Percentiles rank a stretch among this genome's conserved stretches.
Conservation (phyloP, 1,139 yeast species). For the Casaregolazyma lundiana region DNA sequence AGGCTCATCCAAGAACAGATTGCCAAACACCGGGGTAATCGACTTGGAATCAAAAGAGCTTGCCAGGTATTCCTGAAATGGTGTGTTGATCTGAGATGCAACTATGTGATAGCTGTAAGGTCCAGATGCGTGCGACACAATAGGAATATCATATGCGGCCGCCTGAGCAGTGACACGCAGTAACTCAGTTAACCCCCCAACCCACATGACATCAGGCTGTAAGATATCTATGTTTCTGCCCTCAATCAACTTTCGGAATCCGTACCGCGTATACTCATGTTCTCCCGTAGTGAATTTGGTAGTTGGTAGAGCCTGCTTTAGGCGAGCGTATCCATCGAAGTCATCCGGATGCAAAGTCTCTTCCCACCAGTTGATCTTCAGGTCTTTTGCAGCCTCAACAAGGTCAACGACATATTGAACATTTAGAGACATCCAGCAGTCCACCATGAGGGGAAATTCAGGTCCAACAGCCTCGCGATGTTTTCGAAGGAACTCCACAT, state of each 20-base stretch:
- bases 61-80: slow-evolving; percentile 49
- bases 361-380: slow-evolving; percentile 49
- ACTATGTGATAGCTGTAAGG: slow-evolving; percentile 49
- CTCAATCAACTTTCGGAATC: slow-evolving; percentile 46
- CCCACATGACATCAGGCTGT: slow-evolving; percentile 53
- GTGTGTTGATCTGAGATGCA: slow-evolving; percentile 45
- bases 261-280: slow-evolving; percentile 48
- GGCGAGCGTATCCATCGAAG: slow-evolving; percentile 41
- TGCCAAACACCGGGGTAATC: slow-evolving; percentile 46
- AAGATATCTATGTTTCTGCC: slow-evolving; percentile 45
- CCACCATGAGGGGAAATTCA: slow-evolving; percentile 49
- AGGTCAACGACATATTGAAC: slow-evolving; percentile 46
- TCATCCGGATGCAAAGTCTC: slow-evolving; percentile 50
- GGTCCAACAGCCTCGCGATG: slow-evolving; percentile 46
- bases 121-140: slow-evolving; percentile 50
- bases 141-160: slow-evolving; percentile 49
- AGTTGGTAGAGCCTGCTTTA: slow-evolving; percentile 44
- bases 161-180: slow-evolving; percentile 45
- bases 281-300: slow-evolving; percentile 49
- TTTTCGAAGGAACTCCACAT: slow-evolving; percentile 41
- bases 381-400: slow-evolving; percentile 40
- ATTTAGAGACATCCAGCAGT: slow-evolving; percentile 47
- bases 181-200: slow-evolving; percentile 47
- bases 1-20: slow-evolving; percentile 43
- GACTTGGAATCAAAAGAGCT: slow-evolving; percentile 45